A percentile compares a stretch with the other conserved stretches of the same genome.
These are phyloP conservation scores for Rhodotorula babjevae DNA, from an alignment of 768 basidiomycete species.

Conservation along the genomic window DNA sequence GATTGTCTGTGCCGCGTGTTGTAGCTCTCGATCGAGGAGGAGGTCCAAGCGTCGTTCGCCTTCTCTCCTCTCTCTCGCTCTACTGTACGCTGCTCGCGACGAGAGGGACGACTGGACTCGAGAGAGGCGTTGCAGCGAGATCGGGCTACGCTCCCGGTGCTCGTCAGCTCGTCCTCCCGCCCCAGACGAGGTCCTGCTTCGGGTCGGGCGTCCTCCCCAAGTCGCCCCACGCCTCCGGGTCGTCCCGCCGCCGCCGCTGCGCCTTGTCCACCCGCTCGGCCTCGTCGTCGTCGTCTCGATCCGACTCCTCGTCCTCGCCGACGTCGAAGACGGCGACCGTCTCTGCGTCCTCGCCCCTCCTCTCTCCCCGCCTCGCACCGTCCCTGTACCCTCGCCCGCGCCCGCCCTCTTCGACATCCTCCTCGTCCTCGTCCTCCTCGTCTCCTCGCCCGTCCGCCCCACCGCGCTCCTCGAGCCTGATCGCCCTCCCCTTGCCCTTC, in stretches of 20 bases:
- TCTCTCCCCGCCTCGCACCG: not conserved
- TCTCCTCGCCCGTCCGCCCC: conserved; percentile 9
- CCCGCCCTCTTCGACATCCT: not conserved
- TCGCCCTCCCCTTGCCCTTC: conserved; percentile 20
- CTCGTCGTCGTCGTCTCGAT: conserved; percentile 1
- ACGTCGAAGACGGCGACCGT: conserved; percentile 36
- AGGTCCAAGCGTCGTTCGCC: too few species aligned
- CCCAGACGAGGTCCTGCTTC: not conserved
- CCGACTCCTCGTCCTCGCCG: conserved; percentile 24
- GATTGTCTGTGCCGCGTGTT: not conserved
- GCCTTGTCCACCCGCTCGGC: not conserved
- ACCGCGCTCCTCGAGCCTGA: not conserved
- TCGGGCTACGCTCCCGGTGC: too few species aligned
- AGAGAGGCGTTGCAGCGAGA: too few species aligned
- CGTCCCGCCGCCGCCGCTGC: not conserved
- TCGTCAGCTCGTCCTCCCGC: too few species aligned
- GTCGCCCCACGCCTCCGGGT: conserved; percentile 19
- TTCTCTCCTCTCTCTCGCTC: too few species aligned
- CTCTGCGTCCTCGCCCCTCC: conserved; percentile 5
- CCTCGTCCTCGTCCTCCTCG: conserved; percentile 20
- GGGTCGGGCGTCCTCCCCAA: conserved; percentile 10
- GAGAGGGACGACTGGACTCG: too few species aligned
- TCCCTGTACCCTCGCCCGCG: not conserved
- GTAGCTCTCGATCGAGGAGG: too few species aligned
- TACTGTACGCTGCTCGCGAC: too few species aligned